phyloP scores from a whole-genome alignment of 306 rosid species.

The Glycine tomentella region DNA sequence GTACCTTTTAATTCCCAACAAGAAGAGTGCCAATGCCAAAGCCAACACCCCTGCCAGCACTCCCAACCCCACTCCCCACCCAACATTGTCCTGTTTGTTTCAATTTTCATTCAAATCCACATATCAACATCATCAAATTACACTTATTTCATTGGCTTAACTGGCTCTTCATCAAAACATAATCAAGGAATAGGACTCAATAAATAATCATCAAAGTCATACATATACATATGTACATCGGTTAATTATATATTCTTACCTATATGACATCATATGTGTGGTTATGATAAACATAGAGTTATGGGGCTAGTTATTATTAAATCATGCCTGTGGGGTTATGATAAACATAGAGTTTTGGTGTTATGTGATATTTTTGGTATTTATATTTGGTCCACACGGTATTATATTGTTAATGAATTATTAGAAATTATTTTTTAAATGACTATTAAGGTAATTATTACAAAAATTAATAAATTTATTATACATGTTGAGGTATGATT shows the following conservation, averaged over 20 bases:
- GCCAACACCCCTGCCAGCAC: conserved; percentile 64
- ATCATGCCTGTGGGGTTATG: background rate
- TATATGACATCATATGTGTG: background rate
- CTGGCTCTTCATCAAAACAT: background rate
- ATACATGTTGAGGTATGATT: background rate
- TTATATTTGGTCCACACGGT: background rate
- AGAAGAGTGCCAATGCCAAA: conserved; percentile 56
- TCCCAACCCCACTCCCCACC: conserved; percentile 75
- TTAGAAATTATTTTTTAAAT: background rate
- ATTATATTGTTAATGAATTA: background rate
- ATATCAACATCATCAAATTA: background rate
- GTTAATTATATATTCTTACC: background rate
- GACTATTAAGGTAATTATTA: background rate
- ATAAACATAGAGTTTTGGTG: background rate
- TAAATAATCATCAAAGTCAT: background rate
- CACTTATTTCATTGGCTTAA: conserved; percentile 8
- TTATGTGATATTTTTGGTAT: background rate
- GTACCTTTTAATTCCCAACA: conserved; percentile 65
- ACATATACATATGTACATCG: too few species aligned
- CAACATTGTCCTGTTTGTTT: conserved; percentile 61
- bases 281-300: background rate
- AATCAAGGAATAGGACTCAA: background rate
- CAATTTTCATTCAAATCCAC: background rate
- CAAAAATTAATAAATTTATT: background rate
- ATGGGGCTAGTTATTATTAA: background rate